A percentile compares a stretch with the other conserved stretches of the same genome.
phyloP scores from a whole-genome alignment of 2,329 filamentous ascomycete genomes.

The Penicillium expansum region DNA sequence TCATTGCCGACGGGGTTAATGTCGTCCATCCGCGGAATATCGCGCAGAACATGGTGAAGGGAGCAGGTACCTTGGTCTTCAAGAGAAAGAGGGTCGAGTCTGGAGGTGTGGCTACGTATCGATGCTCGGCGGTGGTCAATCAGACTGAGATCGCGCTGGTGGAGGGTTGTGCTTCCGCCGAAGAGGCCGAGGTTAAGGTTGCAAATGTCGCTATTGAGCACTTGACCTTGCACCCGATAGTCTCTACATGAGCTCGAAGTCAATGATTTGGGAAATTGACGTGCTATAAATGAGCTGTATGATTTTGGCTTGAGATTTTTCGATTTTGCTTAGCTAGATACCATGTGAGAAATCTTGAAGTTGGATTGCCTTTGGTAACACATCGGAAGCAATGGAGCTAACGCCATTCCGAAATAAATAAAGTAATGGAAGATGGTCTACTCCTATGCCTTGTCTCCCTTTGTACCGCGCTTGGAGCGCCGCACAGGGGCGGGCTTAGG shows the following conservation, averaged over 20 bases:
- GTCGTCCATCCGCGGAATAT: conserved; percentile 64
- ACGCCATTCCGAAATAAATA: not conserved
- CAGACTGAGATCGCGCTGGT: conserved; percentile 19
- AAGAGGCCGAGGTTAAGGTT: conserved; percentile 33
- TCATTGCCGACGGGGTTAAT: conserved; percentile 59
- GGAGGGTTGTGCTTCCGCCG: conserved; percentile 25
- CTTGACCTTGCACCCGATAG: conserved; percentile 1
- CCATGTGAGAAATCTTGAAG: not conserved
- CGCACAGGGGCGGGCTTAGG: conserved; percentile 16
- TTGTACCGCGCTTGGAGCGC: conserved; percentile 28
- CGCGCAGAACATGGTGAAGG: conserved; percentile 57
- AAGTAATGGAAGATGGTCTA: conserved; percentile 8
- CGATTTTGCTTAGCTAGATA: not conserved
- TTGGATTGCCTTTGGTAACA: not conserved
- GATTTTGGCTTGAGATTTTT: not conserved
- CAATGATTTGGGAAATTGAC: not conserved
- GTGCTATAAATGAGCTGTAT: not conserved
- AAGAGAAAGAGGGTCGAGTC: conserved; percentile 13
- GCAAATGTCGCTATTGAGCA: conserved; percentile 20
- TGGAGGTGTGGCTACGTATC: conserved; percentile 21
- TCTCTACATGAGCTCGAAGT: not conserved
- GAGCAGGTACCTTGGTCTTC: conserved; percentile 13
- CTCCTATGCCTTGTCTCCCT: conserved; percentile 24
- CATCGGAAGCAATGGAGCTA: not conserved
- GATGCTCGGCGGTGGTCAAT: conserved; percentile 18